A percentile compares a stretch with the other conserved stretches of the same genome.
Conservation (phyloP, 208 protist species). For the Herpetomonas samuelpessoai region DNA sequence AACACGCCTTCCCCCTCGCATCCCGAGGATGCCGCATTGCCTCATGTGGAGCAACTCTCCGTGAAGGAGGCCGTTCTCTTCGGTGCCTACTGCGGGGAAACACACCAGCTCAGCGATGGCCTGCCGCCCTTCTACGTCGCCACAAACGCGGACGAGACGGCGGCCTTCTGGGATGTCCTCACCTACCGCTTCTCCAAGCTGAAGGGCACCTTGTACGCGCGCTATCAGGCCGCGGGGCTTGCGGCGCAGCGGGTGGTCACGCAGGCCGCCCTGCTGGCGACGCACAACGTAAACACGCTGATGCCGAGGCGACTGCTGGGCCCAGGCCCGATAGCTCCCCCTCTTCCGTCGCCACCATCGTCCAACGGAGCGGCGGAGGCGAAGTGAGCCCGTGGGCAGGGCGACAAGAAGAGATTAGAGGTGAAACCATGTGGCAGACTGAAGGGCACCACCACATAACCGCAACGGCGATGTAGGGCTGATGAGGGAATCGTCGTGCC, state of each 20-base stretch:
- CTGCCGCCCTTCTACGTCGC: constrained; percentile 17
- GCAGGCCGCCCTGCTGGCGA: background rate
- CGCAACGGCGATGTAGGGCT: no score
- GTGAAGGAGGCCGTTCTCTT: constrained; percentile 8
- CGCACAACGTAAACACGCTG: background rate
- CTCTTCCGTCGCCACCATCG: no score
- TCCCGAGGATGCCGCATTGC: no score
- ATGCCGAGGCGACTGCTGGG: background rate
- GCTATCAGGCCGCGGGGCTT: background rate
- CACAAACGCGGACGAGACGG: constrained; percentile 5
- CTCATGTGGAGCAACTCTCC: background rate
- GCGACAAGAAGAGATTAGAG: no score
- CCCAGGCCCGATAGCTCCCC: no score
- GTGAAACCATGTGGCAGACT: no score
- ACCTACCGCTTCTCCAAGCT: constrained; percentile 4
- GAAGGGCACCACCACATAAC: no score
- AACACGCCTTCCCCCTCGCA: background rate
- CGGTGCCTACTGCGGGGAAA: background rate
- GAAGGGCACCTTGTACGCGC: background rate
- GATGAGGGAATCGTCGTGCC: no score
- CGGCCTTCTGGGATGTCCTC: constrained; percentile 3
- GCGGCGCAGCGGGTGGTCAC: background rate
- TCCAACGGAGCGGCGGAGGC: no score
- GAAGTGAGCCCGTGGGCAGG: no score
- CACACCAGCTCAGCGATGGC: constrained; percentile 8